Evolutionary conservation across 768 basidiomycete genomes (phyloP).

Genomic region (Suillus variegatus): DNA sequence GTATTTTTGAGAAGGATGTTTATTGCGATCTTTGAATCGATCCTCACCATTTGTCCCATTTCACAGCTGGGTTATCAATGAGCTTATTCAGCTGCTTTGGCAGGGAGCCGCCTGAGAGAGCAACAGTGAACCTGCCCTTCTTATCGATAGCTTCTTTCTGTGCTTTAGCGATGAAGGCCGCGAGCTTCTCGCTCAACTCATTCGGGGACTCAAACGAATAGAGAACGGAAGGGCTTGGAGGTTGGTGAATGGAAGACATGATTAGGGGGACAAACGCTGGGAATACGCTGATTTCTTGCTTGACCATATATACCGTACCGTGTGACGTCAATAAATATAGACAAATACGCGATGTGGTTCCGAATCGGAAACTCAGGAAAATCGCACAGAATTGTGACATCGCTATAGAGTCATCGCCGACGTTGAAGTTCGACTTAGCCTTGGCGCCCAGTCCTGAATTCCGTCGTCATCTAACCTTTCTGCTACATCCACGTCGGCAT

Average conservation of each 20-base stretch:
- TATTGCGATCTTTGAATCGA: slow-evolving; percentile 3
- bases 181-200: slow-evolving; percentile 65
- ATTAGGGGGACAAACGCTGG: slow-evolving; percentile 19
- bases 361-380: background rate
- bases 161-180: slow-evolving; percentile 79
- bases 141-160: slow-evolving; percentile 90
- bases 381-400: background rate
- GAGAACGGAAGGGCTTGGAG: slow-evolving; percentile 70
- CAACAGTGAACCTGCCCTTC: slow-evolving; percentile 89
- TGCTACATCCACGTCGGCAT: background rate
- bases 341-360: slow-evolving; percentile 13
- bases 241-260: slow-evolving; percentile 40
- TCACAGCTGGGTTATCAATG: slow-evolving; percentile 60
- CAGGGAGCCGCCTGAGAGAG: slow-evolving; percentile 91
- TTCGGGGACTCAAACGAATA: slow-evolving; percentile 63
- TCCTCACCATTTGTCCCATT: slow-evolving; percentile 95
- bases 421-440: background rate
- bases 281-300: slow-evolving; percentile 5
- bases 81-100: slow-evolving; percentile 80
- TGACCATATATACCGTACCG: slow-evolving; percentile 7
- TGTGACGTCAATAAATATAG: slow-evolving; percentile 32
- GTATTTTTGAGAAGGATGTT: background rate
- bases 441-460: background rate
- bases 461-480: slow-evolving; percentile 7
- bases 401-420: background rate